Base-by-base conservation (phyloP, 225 moss, liverwort and hornwort species). In the Marchantia paleacea region DNA sequence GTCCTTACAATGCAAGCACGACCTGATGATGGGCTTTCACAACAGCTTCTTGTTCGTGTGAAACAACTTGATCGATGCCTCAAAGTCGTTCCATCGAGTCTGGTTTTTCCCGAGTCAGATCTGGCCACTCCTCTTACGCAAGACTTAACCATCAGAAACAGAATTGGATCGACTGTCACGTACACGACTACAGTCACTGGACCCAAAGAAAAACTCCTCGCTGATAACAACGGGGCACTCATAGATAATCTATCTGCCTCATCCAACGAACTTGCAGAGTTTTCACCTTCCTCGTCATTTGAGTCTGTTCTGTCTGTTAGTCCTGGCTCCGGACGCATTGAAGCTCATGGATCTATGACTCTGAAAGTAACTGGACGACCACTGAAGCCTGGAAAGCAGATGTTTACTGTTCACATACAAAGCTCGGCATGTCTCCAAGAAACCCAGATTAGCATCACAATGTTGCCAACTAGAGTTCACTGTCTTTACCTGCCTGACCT, bases 61-160 rank as follows among this genome's bases (percentile, higher is more conserved):
- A 90, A 89, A 82, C 87, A 86, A 74, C 82, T 88, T 62, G 92
- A 91, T 69, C 88, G 89, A 78, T 88, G 85, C 78, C 89, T 96
- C 55, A 88, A 88, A 77, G 91, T 92, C 49, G 78, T 77, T 39
- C 93, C 93, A 31, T 81, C 87, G 49, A 85, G 86, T 3, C 78
- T 96, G 19, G 79, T 83, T 26, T 96, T 96, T 82, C 91, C 92
- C 49, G 92, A 93, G 80, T 90, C 95, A 30, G 95, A 96, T 53
- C 89, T 93, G 49, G 82, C 82, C 69, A 85, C 89, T 78, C 72
- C 89, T 79, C 85, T 96, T 69, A 88, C 69, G 78, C 86, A 87
- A 83, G 93, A 96, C 72, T 75, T 96, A 55, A 86, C 81, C 68
- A 86, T 96, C 64, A 89, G 79, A 70, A 96, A 96, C 75, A 90